A percentile compares a stretch with the other conserved stretches of the same genome.
phyloP scores from a whole-genome alignment of 805 yeast species.

The Ogataea thermomethanolica region DNA sequence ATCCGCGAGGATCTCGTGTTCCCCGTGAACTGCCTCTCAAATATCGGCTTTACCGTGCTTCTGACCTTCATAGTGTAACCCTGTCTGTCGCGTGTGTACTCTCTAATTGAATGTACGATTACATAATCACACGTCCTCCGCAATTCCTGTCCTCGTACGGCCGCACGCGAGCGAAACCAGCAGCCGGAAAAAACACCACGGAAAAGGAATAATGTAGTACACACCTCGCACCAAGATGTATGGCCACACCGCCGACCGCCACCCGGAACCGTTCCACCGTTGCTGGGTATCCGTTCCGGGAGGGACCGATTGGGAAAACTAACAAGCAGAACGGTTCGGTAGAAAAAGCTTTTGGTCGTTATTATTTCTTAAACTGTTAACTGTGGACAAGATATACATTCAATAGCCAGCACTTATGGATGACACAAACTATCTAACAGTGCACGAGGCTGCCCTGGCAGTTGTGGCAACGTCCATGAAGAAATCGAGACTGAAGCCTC shows the following conservation, averaged over 20 bases:
- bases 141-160: too few species aligned
- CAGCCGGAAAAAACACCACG: too few species aligned
- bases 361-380: too few species aligned
- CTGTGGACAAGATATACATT: too few species aligned
- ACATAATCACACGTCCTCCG: neutral
- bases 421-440: conserved; percentile 60
- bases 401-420: conserved; percentile 29
- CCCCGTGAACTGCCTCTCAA: conserved; percentile 56
- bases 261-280: too few species aligned
- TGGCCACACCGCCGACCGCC: too few species aligned
- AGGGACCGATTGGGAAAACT: conserved; percentile 3
- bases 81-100: too few species aligned
- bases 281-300: conserved; percentile 3
- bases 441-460: conserved; percentile 80
- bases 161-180: too few species aligned
- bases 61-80: conserved; percentile 36
- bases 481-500: conserved; percentile 63
- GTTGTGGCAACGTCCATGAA: conserved; percentile 85
- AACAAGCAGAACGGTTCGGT: neutral
- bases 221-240: too few species aligned
- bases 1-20: conserved; percentile 50
- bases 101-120: neutral
- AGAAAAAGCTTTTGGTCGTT: too few species aligned
- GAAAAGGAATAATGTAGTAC: too few species aligned
- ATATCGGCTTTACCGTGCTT: conserved; percentile 53